These are phyloP conservation scores for Trametes sanguinea DNA, from an alignment of 768 basidiomycete species.

Conservation along the genomic window DNA sequence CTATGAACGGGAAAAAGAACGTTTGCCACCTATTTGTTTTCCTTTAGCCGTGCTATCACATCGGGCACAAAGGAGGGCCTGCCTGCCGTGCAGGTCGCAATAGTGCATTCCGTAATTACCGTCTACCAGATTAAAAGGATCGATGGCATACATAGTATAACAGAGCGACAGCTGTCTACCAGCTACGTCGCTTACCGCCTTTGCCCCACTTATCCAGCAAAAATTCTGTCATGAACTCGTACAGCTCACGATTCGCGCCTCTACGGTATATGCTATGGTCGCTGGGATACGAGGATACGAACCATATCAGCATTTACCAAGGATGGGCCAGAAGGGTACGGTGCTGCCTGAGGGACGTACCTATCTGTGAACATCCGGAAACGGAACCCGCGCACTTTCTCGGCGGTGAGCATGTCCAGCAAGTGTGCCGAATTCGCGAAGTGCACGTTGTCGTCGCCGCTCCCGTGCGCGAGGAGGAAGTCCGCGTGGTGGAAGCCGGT, in stretches of 20 bases:
- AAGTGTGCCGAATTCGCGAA: conserved; percentile 88
- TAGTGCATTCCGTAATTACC: too few species aligned
- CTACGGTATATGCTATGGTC: conserved; percentile 77
- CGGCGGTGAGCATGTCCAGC: conserved; percentile 89
- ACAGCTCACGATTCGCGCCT: conserved; percentile 82
- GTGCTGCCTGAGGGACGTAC: conserved; percentile 39
- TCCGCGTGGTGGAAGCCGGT: conserved; percentile 81
- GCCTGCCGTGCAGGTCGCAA: too few species aligned
- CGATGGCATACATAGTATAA: too few species aligned
- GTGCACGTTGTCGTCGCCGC: conserved; percentile 97
- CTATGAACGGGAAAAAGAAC: too few species aligned
- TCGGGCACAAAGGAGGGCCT: too few species aligned
- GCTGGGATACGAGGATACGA: conserved; percentile 40
- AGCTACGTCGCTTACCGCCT: conserved; percentile 65
- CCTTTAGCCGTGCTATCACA: too few species aligned
- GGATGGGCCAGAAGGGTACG: too few species aligned
- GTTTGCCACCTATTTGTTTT: too few species aligned
- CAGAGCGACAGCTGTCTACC: conserved; percentile 38
- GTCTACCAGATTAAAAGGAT: too few species aligned
- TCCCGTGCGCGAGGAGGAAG: conserved; percentile 89
- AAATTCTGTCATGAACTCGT: conserved; percentile 83
- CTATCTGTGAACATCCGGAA: conserved; percentile 99
- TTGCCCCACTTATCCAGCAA: conserved; percentile 93
- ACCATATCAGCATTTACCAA: too few species aligned
- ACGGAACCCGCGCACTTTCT: conserved; percentile 68